Evolutionary conservation across 2,329 filamentous ascomycete species (phyloP).

Genomic region (Hyphodiscus sp.): DNA sequence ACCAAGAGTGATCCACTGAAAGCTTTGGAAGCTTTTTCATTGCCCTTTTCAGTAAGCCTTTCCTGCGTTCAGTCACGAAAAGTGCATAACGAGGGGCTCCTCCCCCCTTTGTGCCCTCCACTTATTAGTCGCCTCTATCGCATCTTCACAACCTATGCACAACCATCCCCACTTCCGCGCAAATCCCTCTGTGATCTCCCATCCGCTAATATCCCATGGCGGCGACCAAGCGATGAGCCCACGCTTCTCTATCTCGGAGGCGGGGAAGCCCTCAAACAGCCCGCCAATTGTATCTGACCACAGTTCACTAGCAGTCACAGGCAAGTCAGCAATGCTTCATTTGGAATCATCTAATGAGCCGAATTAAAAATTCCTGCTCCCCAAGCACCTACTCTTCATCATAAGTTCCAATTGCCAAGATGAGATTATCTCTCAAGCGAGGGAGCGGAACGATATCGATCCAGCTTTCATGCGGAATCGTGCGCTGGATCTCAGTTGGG

Average conservation of each 20-base stretch:
- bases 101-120: constrained; percentile 31
- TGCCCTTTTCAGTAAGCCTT: too few species aligned
- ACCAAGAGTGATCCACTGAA: too few species aligned
- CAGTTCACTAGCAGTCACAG: constrained; percentile 24
- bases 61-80: too few species aligned
- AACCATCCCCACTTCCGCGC: constrained; percentile 33
- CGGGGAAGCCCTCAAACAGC: constrained; percentile 38
- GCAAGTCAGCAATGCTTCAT: too few species aligned
- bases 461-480: constrained; percentile 34
- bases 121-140: constrained; percentile 32
- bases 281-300: constrained; percentile 38
- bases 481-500: constrained; percentile 36
- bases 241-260: constrained; percentile 34
- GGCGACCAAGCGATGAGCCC: constrained; percentile 39
- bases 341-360: too few species aligned
- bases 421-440: constrained; percentile 35
- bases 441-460: constrained; percentile 37
- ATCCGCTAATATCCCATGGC: constrained; percentile 34
- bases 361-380: too few species aligned
- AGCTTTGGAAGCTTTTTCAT: too few species aligned
- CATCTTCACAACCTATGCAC: constrained; percentile 22
- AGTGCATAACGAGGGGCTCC: constrained; percentile 22
- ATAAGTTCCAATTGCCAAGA: constrained; percentile 31
- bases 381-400: constrained; percentile 30
- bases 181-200: constrained; percentile 38